Conservation (phyloP, 2,329 filamentous ascomycete species). For the Fusarium stilboides region DNA sequence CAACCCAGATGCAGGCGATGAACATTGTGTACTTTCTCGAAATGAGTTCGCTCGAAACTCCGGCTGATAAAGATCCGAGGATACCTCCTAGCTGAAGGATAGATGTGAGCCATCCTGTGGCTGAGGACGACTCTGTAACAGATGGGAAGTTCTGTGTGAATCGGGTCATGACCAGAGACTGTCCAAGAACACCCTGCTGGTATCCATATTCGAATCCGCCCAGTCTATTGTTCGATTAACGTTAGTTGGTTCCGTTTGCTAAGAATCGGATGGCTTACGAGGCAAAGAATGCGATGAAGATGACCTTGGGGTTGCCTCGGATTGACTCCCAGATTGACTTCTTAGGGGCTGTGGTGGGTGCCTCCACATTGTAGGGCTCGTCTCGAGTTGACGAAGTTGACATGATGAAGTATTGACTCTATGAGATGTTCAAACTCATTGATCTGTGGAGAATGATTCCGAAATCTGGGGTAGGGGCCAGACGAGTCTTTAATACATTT, state of each 20-base stretch:
- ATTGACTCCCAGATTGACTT: constrained; percentile 27
- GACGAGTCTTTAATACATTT: constrained; percentile 30
- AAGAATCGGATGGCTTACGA: constrained; percentile 29
- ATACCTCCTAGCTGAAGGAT: constrained; percentile 66
- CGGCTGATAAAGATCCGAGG: constrained; percentile 63
- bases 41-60: constrained; percentile 65
- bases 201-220: constrained; percentile 49
- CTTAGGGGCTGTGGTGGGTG: constrained; percentile 6
- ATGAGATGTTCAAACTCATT: neutral
- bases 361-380: constrained; percentile 23
- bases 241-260: neutral
- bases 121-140: constrained; percentile 61
- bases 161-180: constrained; percentile 67
- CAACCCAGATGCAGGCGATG: constrained; percentile 62
- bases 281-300: constrained; percentile 49
- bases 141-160: constrained; percentile 66
- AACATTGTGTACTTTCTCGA: constrained; percentile 69
- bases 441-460: constrained; percentile 24
- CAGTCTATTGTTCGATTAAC: constrained; percentile 16
- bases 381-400: constrained; percentile 20
- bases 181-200: constrained; percentile 68
- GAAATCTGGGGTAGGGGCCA: constrained; percentile 33
- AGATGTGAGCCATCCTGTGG: constrained; percentile 67
- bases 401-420: constrained; percentile 7
- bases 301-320: constrained; percentile 41